phyloP scores from a whole-genome alignment of 2,329 filamentous ascomycete genomes.

The Fusarium sp. region DNA sequence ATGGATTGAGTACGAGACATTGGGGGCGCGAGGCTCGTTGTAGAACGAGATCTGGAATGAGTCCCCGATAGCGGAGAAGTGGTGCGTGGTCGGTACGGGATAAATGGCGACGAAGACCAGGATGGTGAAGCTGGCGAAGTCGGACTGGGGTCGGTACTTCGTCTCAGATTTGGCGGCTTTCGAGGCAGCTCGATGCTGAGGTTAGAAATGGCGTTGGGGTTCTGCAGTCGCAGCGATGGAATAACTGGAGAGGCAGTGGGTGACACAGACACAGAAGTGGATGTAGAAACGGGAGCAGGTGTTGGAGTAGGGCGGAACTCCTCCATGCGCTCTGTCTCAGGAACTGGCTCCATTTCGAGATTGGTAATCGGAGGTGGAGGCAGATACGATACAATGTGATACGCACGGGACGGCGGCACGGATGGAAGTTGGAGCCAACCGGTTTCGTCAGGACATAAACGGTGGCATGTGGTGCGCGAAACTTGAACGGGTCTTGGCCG shows the following conservation, averaged over 20 bases:
- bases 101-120: constrained; percentile 60
- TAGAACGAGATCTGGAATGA: constrained; percentile 71
- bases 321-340: constrained; percentile 77
- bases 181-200: constrained; percentile 60
- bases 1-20: constrained; percentile 75
- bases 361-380: constrained; percentile 35
- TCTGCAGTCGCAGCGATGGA: constrained; percentile 65
- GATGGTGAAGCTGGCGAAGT: constrained; percentile 64
- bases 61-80: constrained; percentile 70
- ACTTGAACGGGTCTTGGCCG: constrained; percentile 32
- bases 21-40: constrained; percentile 65
- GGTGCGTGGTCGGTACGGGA: constrained; percentile 73
- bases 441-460: constrained; percentile 41
- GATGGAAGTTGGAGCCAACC: constrained; percentile 43
- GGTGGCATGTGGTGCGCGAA: constrained; percentile 45
- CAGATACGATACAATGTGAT: constrained; percentile 26
- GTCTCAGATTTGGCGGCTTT: constrained; percentile 68
- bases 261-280: constrained; percentile 59
- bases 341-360: constrained; percentile 73
- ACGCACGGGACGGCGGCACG: constrained; percentile 16
- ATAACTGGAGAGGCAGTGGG: constrained; percentile 61
- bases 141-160: constrained; percentile 70
- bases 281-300: constrained; percentile 59
- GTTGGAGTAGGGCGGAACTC: constrained; percentile 72
- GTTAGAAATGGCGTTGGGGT: constrained; percentile 54